phyloP scores from a whole-genome alignment of 805 yeast species.

The Wickerhamomyces chaumierensis region DNA sequence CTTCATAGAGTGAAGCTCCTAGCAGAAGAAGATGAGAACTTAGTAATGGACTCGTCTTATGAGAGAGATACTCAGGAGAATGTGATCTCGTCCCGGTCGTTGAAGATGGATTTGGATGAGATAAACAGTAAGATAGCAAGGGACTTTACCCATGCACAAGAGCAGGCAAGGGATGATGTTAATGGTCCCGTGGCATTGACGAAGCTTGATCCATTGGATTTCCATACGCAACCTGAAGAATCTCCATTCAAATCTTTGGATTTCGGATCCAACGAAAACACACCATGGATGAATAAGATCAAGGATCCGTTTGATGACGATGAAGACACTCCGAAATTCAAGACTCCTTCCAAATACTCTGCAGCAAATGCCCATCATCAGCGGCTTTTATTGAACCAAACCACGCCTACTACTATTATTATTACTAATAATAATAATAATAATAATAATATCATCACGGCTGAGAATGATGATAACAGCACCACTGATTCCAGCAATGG shows the following conservation, averaged over 20 bases:
- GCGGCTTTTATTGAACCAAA: too few relatives aligned
- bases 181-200: too few relatives aligned
- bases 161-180: too few relatives aligned
- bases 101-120: neutral
- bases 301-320: constrained; percentile 29
- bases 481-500: too few relatives aligned
- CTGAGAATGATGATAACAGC: too few relatives aligned
- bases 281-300: constrained; percentile 21
- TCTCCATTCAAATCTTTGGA: neutral
- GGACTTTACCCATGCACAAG: neutral
- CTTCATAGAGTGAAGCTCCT: constrained; percentile 7
- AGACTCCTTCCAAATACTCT: neutral
- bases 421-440: too few relatives aligned
- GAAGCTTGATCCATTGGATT: constrained; percentile 1
- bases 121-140: constrained; percentile 2
- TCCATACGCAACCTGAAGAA: neutral
- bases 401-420: too few relatives aligned
- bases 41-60: constrained; percentile 15
- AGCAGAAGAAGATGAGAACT: constrained; percentile 13
- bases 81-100: constrained; percentile 3
- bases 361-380: too few relatives aligned
- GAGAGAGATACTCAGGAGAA: constrained; percentile 15
- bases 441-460: too few relatives aligned
- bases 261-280: too few relatives aligned
- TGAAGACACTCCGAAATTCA: constrained; percentile 12